Conservation (phyloP, 495 filamentous ascomycete genomes). For the Jackrogersella multiformis region DNA sequence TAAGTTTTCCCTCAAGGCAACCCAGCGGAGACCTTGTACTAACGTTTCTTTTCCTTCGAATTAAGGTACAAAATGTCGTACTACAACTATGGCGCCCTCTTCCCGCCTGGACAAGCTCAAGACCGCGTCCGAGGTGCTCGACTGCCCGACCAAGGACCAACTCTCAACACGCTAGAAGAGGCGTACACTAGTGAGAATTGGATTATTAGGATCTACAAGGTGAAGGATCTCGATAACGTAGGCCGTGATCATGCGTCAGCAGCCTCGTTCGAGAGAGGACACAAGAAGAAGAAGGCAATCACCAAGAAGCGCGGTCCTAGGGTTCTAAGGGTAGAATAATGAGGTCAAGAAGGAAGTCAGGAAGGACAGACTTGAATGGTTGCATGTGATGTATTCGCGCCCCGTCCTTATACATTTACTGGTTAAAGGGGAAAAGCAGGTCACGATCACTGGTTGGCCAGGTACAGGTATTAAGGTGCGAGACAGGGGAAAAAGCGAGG, state of each 20-base stretch:
- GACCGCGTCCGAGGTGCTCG: conserved; percentile 87
- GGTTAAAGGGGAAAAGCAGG: conserved; percentile 10
- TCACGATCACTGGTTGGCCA: conserved; percentile 11
- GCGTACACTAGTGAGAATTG: conserved; percentile 99
- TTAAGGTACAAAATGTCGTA: conserved; percentile 99
- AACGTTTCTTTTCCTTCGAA: conserved; percentile 14
- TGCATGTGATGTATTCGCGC: conserved; percentile 1
- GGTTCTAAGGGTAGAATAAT: conserved; percentile 83
- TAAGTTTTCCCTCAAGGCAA: conserved; percentile 59
- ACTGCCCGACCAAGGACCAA: conserved; percentile 85
- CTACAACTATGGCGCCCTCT: conserved; percentile 94
- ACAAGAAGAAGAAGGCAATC: conserved; percentile 88
- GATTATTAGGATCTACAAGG: conserved; percentile 99
- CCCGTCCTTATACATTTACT: conserved; percentile 10
- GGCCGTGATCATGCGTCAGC: conserved; percentile 88
- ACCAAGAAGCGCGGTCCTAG: conserved; percentile 83
- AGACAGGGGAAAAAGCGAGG: conserved; percentile 19
- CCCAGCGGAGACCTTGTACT: background rate
- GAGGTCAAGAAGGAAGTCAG: conserved; percentile 30
- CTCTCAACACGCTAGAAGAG: conserved; percentile 90
- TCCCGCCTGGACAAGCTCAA: conserved; percentile 88
- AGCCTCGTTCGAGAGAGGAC: conserved; percentile 87
- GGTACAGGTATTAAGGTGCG: conserved; percentile 27
- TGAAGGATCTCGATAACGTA: conserved; percentile 97
- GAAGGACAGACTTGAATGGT: background rate